Conservation (phyloP, 305 asterid genomes). For the Fraxinus floribunda region DNA sequence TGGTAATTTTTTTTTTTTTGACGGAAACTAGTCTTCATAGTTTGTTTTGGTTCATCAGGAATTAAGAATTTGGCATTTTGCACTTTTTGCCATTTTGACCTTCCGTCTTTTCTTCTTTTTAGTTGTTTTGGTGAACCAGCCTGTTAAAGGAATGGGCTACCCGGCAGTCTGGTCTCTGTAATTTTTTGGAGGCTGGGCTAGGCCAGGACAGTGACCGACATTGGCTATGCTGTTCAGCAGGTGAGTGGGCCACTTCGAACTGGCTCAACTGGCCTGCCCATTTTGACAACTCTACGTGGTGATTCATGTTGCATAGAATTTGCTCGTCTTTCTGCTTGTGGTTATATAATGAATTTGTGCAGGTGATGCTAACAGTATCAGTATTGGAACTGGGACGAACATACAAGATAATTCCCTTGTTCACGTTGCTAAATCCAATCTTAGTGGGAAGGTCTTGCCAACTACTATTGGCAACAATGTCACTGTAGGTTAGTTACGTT, state of each 20-base stretch:
- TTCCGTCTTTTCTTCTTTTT: neutral
- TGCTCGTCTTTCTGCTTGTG: neutral
- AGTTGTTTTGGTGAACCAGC: neutral
- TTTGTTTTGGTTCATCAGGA: neutral
- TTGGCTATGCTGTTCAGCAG: neutral
- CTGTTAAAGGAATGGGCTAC: neutral
- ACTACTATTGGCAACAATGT: slow-evolving; percentile 79
- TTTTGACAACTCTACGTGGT: neutral
- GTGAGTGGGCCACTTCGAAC: neutral
- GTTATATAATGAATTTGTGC: slow-evolving; percentile 15
- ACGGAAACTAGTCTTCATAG: neutral
- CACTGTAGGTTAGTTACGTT: slow-evolving; percentile 72
- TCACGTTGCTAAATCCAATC: slow-evolving; percentile 93
- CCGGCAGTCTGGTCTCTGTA: neutral
- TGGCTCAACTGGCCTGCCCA: neutral
- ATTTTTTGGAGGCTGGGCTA: neutral
- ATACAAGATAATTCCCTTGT: slow-evolving; percentile 93
- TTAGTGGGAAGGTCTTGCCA: slow-evolving; percentile 86
- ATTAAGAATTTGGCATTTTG: neutral
- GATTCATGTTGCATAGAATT: neutral
- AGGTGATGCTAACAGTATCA: slow-evolving; percentile 88
- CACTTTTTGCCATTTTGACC: neutral
- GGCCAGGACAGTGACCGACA: neutral
- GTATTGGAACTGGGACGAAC: slow-evolving; percentile 88
- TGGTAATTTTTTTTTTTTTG: neutral